A percentile compares a stretch with the other conserved stretches of the same genome.
These are phyloP conservation scores for Ophiostoma montium DNA, from an alignment of 2,329 filamentous ascomycete species.

Conservation along the genomic window DNA sequence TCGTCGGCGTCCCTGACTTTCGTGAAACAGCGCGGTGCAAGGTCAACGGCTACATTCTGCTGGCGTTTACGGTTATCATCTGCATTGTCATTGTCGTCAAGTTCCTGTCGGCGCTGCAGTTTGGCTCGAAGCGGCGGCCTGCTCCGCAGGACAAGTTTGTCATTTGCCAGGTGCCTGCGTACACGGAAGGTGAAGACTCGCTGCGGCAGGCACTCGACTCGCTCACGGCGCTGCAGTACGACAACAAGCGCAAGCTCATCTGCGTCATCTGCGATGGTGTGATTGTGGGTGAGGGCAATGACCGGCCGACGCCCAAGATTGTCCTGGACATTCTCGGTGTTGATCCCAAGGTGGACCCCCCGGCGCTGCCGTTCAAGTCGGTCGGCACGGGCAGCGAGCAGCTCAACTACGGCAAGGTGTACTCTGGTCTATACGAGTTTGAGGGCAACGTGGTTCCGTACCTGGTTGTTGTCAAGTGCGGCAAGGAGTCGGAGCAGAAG, in stretches of 20 bases:
- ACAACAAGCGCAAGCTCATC: conserved; percentile 96
- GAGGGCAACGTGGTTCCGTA: conserved; percentile 97
- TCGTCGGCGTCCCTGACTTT: conserved; percentile 75
- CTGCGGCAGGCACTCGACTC: conserved; percentile 88
- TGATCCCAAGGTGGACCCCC: conserved; percentile 90
- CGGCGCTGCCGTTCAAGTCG: conserved; percentile 85
- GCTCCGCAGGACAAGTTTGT: conserved; percentile 95
- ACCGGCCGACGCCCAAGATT: conserved; percentile 92
- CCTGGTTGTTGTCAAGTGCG: conserved; percentile 88
- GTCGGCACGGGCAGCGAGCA: conserved; percentile 81
- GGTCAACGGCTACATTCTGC: conserved; percentile 80
- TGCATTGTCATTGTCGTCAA: conserved; percentile 70
- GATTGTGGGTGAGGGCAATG: conserved; percentile 91
- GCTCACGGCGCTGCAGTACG: conserved; percentile 84
- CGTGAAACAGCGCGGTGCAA: conserved; percentile 60
- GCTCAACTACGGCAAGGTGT: conserved; percentile 96
- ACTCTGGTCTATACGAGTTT: conserved; percentile 92
- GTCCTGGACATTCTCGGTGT: conserved; percentile 95
- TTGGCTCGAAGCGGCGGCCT: conserved; percentile 81
- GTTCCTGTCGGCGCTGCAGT: conserved; percentile 84
- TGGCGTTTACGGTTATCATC: conserved; percentile 76
- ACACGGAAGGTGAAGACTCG: conserved; percentile 95
- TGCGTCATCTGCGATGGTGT: conserved; percentile 95
- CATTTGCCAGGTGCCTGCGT: conserved; percentile 94
- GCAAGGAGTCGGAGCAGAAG: conserved; percentile 85